phyloP scores from a whole-genome alignment of 331 rosid genomes.

The Erythrophleum ivorense region DNA sequence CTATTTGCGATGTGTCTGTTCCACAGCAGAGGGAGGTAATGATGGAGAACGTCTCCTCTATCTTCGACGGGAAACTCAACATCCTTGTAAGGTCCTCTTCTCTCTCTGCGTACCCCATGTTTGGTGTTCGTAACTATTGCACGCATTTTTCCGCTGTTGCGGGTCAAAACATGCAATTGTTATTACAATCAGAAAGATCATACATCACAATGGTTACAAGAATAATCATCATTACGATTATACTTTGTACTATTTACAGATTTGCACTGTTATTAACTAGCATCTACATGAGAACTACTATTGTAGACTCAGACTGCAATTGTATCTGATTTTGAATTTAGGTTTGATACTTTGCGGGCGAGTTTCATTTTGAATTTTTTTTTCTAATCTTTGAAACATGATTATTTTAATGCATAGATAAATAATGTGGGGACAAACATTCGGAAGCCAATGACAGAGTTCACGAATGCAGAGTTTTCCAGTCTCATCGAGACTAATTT shows the following conservation, averaged over 20 bases:
- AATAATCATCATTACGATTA: not conserved
- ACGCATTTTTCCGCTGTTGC: not conserved
- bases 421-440: constrained; percentile 69
- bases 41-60: constrained; percentile 56
- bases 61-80: constrained; percentile 69
- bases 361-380: not conserved
- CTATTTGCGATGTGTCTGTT: constrained; percentile 63
- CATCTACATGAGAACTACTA: not conserved
- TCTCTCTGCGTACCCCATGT: not conserved
- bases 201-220: not conserved
- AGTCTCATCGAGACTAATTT: constrained; percentile 63
- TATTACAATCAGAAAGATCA: not conserved
- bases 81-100: constrained; percentile 61
- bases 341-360: not conserved
- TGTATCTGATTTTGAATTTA: not conserved
- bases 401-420: constrained; percentile 54
- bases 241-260: not conserved
- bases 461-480: constrained; percentile 58
- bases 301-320: not conserved
- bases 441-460: constrained; percentile 48
- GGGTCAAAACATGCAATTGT: not conserved
- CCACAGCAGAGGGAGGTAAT: constrained; percentile 61
- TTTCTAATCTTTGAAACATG: not conserved
- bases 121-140: not conserved
- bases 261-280: not conserved